Percentiles rank a stretch among this genome's conserved stretches.
phyloP scores from a whole-genome alignment of 352 stramenopile species.

The Globisporangium splendens region DNA sequence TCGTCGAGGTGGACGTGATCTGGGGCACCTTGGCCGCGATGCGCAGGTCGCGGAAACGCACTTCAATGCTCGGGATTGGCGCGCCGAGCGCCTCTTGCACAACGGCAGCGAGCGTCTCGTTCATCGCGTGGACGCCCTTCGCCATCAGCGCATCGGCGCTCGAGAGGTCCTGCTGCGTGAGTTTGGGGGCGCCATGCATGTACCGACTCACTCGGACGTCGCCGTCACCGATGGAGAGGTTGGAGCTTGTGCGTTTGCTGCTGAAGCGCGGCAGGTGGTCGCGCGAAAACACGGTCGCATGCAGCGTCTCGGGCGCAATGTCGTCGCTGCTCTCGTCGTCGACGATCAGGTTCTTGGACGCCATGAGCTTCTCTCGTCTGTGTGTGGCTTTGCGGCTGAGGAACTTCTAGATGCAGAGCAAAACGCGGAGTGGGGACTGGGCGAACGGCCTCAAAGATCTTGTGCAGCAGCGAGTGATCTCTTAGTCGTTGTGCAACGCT shows the following conservation, averaged over 20 bases:
- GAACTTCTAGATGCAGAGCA: no score
- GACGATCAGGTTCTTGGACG: conserved; percentile 2
- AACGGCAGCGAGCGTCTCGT: conserved; percentile 37
- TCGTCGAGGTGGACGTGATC: conserved; percentile 1
- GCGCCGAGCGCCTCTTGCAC: conserved; percentile 33
- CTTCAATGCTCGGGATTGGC: conserved; percentile 47
- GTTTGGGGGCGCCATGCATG: conserved; percentile 2
- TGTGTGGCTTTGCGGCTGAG: no score
- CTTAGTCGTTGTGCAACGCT: no score
- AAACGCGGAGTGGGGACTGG: no score
- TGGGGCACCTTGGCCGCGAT: conserved; percentile 25
- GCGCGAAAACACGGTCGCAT: conserved; percentile 5
- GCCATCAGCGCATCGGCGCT: conserved; percentile 46
- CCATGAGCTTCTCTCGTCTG: neutral
- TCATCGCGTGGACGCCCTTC: conserved; percentile 44
- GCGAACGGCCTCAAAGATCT: no score
- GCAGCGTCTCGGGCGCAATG: conserved; percentile 11
- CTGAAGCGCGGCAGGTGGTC: conserved; percentile 29
- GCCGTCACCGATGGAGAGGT: conserved; percentile 5
- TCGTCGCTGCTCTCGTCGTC: conserved; percentile 11
- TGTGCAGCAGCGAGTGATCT: no score
- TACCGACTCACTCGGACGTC: conserved; percentile 7
- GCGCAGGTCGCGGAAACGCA: conserved; percentile 47
- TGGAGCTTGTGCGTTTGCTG: conserved; percentile 21
- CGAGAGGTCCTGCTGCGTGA: conserved; percentile 28